Evolutionary conservation across 345 rosid species (phyloP).

Genomic region (Bretschneidera sinensis): DNA sequence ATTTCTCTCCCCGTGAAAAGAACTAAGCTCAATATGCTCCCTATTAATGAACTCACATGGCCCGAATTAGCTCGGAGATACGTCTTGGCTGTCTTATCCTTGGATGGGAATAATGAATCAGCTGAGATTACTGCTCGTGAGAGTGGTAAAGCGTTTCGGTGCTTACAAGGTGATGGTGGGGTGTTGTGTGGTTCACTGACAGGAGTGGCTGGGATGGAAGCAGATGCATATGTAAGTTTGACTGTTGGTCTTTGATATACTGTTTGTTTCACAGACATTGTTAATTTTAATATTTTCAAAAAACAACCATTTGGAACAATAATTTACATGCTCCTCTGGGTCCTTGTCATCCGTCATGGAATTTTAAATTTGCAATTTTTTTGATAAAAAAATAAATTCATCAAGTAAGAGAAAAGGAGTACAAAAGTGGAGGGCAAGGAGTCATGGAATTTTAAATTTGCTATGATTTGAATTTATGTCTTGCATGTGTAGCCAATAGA

Average conservation of each 20-base stretch:
- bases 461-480: background rate
- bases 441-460: background rate
- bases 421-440: too few relatives aligned
- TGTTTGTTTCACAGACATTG: background rate
- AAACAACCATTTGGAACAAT: too few relatives aligned
- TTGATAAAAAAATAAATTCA: too few relatives aligned
- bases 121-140: constrained; percentile 76
- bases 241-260: background rate
- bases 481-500: background rate
- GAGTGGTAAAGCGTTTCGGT: constrained; percentile 77
- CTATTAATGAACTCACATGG: constrained; percentile 89
- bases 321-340: too few relatives aligned
- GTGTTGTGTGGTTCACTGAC: constrained; percentile 87
- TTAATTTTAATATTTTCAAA: too few relatives aligned
- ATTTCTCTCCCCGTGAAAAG: constrained; percentile 48
- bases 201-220: constrained; percentile 96
- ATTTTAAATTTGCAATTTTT: too few relatives aligned
- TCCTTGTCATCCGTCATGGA: too few relatives aligned
- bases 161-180: constrained; percentile 99
- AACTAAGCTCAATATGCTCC: constrained; percentile 68
- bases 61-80: constrained; percentile 93
- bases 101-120: constrained; percentile 89
- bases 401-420: too few relatives aligned
- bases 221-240: constrained; percentile 86
- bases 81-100: constrained; percentile 63